Evolutionary conservation across 2,329 filamentous ascomycete genomes (phyloP), one percentile per base, ranked within the genome.

Genomic region (Calonectria fujianensis): DNA sequence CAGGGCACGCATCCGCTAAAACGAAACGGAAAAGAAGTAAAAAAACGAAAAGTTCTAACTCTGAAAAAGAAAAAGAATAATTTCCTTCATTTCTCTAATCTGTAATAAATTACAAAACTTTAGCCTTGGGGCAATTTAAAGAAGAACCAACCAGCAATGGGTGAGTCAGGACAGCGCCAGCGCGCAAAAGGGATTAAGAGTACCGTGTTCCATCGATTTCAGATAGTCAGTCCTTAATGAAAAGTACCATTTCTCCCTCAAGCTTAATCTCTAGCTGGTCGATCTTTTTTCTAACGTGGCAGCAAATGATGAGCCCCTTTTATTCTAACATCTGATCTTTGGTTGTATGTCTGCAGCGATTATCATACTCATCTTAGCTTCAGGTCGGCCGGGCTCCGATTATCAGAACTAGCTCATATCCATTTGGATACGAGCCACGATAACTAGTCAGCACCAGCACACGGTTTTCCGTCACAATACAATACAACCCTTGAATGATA

Each of bases 141-240:
- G 20, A 24, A 35, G 18, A 24, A 63, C 24, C n/a, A 14, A 50
- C n/a, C 27, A 14, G n/a, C 16, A 50, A 24, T 50, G 61, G 41
- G 41, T 45, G 24, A 29, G n/a, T 50, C 27, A n/a, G 32, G 32
- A 14, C 18, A 32, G 59, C 18, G 14, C 32, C 37, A 48, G 16
- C 10, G 35, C 31, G 39, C 35, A 27, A 35, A 61, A 59, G 72
- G 67, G 64, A 63, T 64, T 50, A 59, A 20, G 59, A 61, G 66
- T 65, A 65, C 71, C 31, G 52, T 20, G 48, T 68, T 63, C 57
- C 65, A 69, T 66, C 67, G 27, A 51, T 63, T 37, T 65, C 50
- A 73, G 71, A 73, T 65, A 73, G 71, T 69, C 66, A 31, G 57
- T 64, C 59, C 29, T 73, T 64, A 73, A 73, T 73, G 65, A 73